Base-by-base conservation (phyloP, 176 grass and related monocot genomes). In the Chloris gayana region DNA sequence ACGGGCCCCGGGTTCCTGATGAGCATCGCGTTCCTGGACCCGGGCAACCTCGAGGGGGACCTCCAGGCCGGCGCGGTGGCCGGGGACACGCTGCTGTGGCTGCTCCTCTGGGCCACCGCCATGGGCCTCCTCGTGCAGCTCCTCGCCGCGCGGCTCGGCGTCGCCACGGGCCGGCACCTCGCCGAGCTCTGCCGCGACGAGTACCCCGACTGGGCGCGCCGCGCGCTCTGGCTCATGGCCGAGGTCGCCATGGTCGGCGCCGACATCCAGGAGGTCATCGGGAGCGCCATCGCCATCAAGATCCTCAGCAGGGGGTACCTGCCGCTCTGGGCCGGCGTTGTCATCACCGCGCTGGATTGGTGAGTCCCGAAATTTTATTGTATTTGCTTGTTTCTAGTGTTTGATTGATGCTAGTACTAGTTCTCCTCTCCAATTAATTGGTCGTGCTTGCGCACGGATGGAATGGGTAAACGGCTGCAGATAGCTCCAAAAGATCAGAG, bases 21-120 rank as follows among this genome's bases (percentile, higher is more conserved):
- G 95, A 93, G 92, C 86, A 98, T 98, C 69, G 95, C 95, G 53
- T 98, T 98, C 93, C 76, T 98, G 32, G 95, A 98, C 91, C 95
- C 92, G 66, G 95, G 95, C 32, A 98, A 98, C 89, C 85, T 98
- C 38, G 95, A 98, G 81, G 95, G 95, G 44, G 90, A 98, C 87
- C 95, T 98, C 45, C 95, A 98, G 84, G 89, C 92, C 0, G 95
- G 95, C 18, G 95, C 95, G 17, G 86, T 83, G 21, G 95, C 95
- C 0, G 95, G 95, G 62, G 87, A 91, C 90, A 95, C 95, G 67
- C 87, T 98, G 61, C 92, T 98, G 41, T 98, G 95, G 95, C 61
- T 98, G 29, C 88, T 98, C 18, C 22, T 98, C 39, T 98, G 92
- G 92, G 95, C 95, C 64, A 98, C 95, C 7, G 86, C 88, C 66